phyloP scores from a whole-genome alignment of 805 yeast species.

The Spathaspora girioi region DNA sequence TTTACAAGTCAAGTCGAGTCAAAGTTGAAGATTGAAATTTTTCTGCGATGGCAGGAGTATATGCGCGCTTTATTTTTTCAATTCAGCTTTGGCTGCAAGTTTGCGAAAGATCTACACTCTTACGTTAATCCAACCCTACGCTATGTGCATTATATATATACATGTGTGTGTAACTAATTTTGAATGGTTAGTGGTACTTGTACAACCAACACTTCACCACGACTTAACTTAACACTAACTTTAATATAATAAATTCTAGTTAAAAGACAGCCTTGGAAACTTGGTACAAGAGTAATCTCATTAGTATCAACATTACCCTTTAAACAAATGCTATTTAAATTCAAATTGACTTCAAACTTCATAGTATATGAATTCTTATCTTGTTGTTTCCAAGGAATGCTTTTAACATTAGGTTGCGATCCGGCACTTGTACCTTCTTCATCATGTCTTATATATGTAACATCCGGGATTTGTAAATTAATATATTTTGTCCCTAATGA shows the following conservation, averaged over 20 bases:
- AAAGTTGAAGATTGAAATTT: not conserved
- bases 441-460: conserved; percentile 10
- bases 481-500: conserved; percentile 31
- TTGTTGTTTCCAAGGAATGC: conserved; percentile 29
- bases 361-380: conserved; percentile 15
- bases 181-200: conserved; percentile 36
- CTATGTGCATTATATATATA: not conserved
- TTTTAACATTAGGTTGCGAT: conserved; percentile 15
- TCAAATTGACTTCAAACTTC: conserved; percentile 24
- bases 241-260: conserved; percentile 35
- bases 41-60: not conserved
- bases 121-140: not conserved
- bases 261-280: conserved; percentile 34
- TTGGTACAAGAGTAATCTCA: conserved; percentile 34
- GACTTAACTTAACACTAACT: conserved; percentile 23
- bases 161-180: conserved; percentile 6
- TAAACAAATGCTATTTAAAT: conserved; percentile 24
- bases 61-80: not conserved
- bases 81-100: not conserved
- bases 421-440: conserved; percentile 15
- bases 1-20: not conserved
- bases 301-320: conserved; percentile 25
- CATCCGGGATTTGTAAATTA: conserved; percentile 22
- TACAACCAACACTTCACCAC: conserved; percentile 27
- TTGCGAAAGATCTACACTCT: not conserved